Conservation (phyloP, 2,329 filamentous ascomycete genomes). For the Ceratocystis albifundus region DNA sequence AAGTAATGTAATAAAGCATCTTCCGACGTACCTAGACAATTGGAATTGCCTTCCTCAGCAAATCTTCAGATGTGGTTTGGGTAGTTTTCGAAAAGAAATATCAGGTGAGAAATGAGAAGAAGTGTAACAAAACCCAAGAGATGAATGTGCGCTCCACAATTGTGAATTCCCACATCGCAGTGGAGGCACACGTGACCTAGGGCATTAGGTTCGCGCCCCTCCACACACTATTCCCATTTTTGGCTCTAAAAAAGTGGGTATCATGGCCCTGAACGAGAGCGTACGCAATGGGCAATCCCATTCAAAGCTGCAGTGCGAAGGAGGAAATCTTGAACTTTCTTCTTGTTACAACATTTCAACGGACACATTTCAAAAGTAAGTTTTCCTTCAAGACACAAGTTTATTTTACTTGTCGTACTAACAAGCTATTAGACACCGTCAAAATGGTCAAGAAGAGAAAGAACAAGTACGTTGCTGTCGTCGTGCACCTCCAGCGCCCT, state of each 20-base stretch:
- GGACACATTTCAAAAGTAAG: constrained; percentile 23
- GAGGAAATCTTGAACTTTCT: constrained; percentile 14
- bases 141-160: constrained; percentile 25
- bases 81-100: constrained; percentile 29
- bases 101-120: constrained; percentile 3
- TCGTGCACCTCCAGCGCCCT: neutral
- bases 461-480: constrained; percentile 45
- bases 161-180: constrained; percentile 18
- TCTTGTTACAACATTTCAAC: constrained; percentile 22
- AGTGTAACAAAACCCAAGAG: constrained; percentile 25
- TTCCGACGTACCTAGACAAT: constrained; percentile 53
- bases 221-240: constrained; percentile 18
- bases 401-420: constrained; percentile 27
- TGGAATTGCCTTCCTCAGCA: constrained; percentile 53
- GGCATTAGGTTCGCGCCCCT: constrained; percentile 24
- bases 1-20: constrained; percentile 33
- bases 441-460: constrained; percentile 64
- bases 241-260: constrained; percentile 12
- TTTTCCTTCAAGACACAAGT: constrained; percentile 21
- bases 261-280: constrained; percentile 9
- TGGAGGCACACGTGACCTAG: constrained; percentile 22
- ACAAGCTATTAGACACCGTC: constrained; percentile 41
- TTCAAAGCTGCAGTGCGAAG: constrained; percentile 14
- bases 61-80: constrained; percentile 41
- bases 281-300: constrained; percentile 10